Evolutionary conservation across 176 grass and related monocot species (phyloP), one percentile per base, ranked within the genome.

Genomic region (Typha latifolia): DNA sequence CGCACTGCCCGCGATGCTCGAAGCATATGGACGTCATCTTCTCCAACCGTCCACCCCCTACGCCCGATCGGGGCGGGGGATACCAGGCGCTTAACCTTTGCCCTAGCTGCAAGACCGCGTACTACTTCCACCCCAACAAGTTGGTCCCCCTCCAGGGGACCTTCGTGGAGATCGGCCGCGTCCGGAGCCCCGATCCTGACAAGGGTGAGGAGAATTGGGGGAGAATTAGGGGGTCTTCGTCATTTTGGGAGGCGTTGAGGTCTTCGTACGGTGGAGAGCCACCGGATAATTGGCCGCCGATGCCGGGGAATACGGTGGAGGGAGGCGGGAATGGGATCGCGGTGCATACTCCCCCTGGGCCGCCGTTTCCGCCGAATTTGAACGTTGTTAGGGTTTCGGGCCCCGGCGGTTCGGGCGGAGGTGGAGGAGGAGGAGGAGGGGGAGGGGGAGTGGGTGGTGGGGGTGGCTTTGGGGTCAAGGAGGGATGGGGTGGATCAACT

Each of bases 11-110:
- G 51, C 94, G 94, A 49, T 99, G 94, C 85, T 90, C 86, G 51
- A 92, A 99, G 70, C 94, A 93, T 73, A 93, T 99, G 79, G 81
- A 90, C 52, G 69, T 99, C 70, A 89, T 99, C 67, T 99, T 99
- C 81, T 80, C 89, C 20, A 90, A 93, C 69, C 81, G 86, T 2
- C 31, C 72, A 3, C 82, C 75, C 18, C 77, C 80, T 4, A 61
- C 80, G 13, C 43, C 72, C 49, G 72, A 68, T 14, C 62, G 72
- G 8, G 63, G 75, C 21, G 77, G 76, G 16, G 94, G 89, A 3
- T 99, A 99, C 68, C 94, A 99, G 81, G 86, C 94, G 26, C 75
- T 99, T 51, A 99, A 99, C 68, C 65, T 99, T 34, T 99, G 94
- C 78, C 94, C 94, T 51, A 99, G 86, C 79, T 99, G 94, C 81